Evolutionary conservation across 192 early-diverging fungal genomes (phyloP).

Genomic region (Coemansia sp.): DNA sequence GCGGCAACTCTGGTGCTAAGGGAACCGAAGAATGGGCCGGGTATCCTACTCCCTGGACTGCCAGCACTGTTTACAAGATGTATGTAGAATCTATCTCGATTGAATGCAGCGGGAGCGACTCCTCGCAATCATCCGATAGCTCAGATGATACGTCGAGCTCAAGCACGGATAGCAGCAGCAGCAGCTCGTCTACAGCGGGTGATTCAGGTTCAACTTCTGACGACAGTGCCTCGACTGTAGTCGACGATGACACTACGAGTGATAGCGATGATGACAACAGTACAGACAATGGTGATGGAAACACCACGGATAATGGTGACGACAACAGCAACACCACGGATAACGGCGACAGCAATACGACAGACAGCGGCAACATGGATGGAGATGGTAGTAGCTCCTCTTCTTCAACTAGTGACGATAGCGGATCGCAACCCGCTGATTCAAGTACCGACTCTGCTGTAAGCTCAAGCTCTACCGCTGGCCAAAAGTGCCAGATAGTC

Average conservation of each 20-base stretch:
- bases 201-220: background rate
- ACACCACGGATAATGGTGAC: background rate
- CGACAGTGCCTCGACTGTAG: background rate
- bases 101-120: slow-evolving; percentile 31
- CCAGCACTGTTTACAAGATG: slow-evolving; percentile 54
- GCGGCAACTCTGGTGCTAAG: slow-evolving; percentile 55
- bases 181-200: background rate
- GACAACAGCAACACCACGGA: background rate
- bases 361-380: background rate
- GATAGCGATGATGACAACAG: background rate
- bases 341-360: background rate
- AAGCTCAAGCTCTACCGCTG: background rate
- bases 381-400: background rate
- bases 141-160: background rate
- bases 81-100: slow-evolving; percentile 57
- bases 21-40: slow-evolving; percentile 64
- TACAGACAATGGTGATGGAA: background rate
- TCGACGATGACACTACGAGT: background rate
- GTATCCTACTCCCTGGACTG: slow-evolving; percentile 57
- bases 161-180: background rate
- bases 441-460: background rate
- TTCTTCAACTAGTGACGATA: background rate
- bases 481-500: background rate
- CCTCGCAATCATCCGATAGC: background rate
- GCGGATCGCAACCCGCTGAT: background rate